Base-by-base conservation (phyloP, 176 grass and related monocot species). In the Hyparrhenia diplandra region DNA sequence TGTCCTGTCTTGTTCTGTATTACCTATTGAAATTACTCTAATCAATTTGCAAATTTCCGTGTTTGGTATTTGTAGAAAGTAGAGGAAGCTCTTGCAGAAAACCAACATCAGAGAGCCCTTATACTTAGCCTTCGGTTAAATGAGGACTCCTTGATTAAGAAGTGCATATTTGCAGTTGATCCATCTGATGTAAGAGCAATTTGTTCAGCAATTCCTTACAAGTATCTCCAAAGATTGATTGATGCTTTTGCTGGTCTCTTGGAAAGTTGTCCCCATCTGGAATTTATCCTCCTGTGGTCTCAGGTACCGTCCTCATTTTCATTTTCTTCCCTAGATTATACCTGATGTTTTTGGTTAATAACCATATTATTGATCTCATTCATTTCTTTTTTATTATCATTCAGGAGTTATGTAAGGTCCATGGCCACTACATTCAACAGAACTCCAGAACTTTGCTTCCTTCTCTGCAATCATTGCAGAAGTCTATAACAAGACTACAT, bases 401-500 rank as follows among this genome's bases (percentile, higher is more conserved):
- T 24, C 12, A 58, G 96, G 92, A 95, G 85, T 79, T 99, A 35
- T 95, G 88, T 32, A 95, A 99, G 85, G 80, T 91, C 82, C 92
- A 99, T 39, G 92, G 90, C 49, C 89, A 86, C 82, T 87, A 83
- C 77, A 99, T 99, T 77, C 96, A 95, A 61, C 92, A 93, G 59
- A 99, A 99, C 65, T 99, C 90, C 24, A 89, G 88, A 75, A 81
- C 76, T 35, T 80, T 99, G 85, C 96, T 99, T 84, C 92, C 96
- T 11, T 73, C 90, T 61, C 80, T 99, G 40, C 95, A 89, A 74
- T 93, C 96, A 5, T 69, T 99, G 73, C 90, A 99, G 77, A 93
- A 99, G 36, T 90, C 96, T 45, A 95, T 99, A 75, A 91, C 96
- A 69, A 91, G 85, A 69, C 37, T 95, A 64, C 96, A 99, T 76